A percentile compares a stretch with the other conserved stretches of the same genome.
Evolutionary conservation across 192 early-diverging fungal species (phyloP).

Genomic region (Podila verticillata): DNA sequence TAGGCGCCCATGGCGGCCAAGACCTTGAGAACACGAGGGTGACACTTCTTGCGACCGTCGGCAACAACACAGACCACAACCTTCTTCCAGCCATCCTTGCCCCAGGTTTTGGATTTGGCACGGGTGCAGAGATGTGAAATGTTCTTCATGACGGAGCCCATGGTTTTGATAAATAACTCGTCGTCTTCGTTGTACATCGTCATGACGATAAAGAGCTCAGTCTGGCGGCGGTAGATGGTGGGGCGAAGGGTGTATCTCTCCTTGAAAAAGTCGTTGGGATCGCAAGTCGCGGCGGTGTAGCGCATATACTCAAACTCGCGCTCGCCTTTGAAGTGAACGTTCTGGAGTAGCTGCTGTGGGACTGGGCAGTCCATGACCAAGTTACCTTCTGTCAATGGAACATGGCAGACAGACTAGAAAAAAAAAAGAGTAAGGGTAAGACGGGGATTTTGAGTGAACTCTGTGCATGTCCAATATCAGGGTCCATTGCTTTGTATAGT

Average conservation of each 20-base stretch:
- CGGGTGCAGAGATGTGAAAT: constrained; percentile 85
- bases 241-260: constrained; percentile 65
- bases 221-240: constrained; percentile 54
- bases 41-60: constrained; percentile 85
- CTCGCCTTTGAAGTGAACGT: constrained; percentile 52
- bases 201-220: constrained; percentile 69
- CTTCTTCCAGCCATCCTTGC: constrained; percentile 90
- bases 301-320: constrained; percentile 74
- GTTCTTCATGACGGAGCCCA: constrained; percentile 85
- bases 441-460: neutral
- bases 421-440: neutral
- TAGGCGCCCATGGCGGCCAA: constrained; percentile 86
- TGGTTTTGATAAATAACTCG: constrained; percentile 82
- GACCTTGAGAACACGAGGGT: constrained; percentile 76
- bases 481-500: too few relatives aligned
- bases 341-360: constrained; percentile 59
- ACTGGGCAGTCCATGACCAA: constrained; percentile 71
- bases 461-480: neutral
- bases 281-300: constrained; percentile 73
- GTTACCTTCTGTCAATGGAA: constrained; percentile 66
- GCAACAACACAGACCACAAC: constrained; percentile 92
- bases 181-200: constrained; percentile 79
- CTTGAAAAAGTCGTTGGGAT: constrained; percentile 66
- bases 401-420: constrained; percentile 14
- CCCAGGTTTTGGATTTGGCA: constrained; percentile 80